Evolutionary conservation across 495 filamentous ascomycete species (phyloP).

Genomic region (Rhizodiscina lignyota): DNA sequence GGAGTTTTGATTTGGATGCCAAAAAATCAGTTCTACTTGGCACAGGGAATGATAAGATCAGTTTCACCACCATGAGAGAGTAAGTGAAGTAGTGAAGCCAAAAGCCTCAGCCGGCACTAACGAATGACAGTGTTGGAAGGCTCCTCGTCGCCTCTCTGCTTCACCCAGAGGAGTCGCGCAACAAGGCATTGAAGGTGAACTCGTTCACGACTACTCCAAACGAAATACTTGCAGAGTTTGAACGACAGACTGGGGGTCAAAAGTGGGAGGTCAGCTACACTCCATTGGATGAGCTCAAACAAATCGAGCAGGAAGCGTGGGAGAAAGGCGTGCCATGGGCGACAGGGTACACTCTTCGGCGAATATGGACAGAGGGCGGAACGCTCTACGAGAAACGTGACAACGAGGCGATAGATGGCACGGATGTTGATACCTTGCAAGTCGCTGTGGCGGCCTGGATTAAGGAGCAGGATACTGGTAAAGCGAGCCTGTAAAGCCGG

Average conservation of each 20-base stretch:
- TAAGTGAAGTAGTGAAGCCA: too few relatives aligned
- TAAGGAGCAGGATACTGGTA: too few relatives aligned
- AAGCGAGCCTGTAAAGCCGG: too few relatives aligned
- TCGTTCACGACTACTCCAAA: constrained; percentile 50
- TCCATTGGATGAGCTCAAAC: constrained; percentile 30
- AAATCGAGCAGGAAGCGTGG: constrained; percentile 39
- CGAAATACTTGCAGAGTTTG: constrained; percentile 45
- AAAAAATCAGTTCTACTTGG: constrained; percentile 43
- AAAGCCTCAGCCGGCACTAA: too few relatives aligned
- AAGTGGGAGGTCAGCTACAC: constrained; percentile 39
- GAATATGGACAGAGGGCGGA: constrained; percentile 57
- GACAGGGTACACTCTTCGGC: constrained; percentile 38
- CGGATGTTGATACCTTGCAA: constrained; percentile 31
- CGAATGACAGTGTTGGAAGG: constrained; percentile 37
- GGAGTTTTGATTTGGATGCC: constrained; percentile 36
- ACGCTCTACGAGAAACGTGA: constrained; percentile 52
- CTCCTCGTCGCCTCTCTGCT: constrained; percentile 42
- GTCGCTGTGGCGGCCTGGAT: constrained; percentile 27
- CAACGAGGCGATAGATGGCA: constrained; percentile 37
- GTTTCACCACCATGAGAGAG: constrained; percentile 53
- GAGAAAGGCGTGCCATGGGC: constrained; percentile 33
- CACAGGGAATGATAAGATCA: constrained; percentile 36
- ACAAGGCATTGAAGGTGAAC: constrained; percentile 46
- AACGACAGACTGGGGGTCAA: constrained; percentile 42
- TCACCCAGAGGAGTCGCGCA: constrained; percentile 32